These are phyloP conservation scores for Amauroascus verrucosus DNA, from an alignment of 2,329 filamentous ascomycete genomes.

Conservation along the genomic window DNA sequence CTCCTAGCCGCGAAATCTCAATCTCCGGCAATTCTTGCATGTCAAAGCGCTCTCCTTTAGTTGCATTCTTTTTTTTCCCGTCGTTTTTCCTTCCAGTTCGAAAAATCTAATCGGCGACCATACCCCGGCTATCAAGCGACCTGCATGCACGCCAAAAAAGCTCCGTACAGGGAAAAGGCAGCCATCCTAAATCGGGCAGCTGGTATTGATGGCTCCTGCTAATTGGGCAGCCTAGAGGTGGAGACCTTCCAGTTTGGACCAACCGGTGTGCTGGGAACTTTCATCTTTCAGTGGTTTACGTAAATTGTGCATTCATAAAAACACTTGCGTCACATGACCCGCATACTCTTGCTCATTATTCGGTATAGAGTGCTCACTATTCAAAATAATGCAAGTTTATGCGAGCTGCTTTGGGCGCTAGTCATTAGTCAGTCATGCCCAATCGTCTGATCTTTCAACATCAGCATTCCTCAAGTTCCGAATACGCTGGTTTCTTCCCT, in stretches of 20 bases:
- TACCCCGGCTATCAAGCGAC: neutral
- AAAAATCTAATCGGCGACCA: too few relatives aligned
- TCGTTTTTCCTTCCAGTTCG: too few relatives aligned
- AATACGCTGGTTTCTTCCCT: neutral
- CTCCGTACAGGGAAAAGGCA: neutral
- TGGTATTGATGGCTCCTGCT: neutral
- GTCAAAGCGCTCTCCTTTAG: neutral
- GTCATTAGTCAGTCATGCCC: neutral
- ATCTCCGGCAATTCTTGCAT: constrained; percentile 1
- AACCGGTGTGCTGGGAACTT: neutral
- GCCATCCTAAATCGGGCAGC: neutral
- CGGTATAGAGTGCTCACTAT: neutral
- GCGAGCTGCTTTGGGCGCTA: neutral
- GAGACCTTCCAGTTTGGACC: neutral
- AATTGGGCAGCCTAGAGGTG: neutral
- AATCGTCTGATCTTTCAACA: neutral
- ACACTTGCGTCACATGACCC: neutral
- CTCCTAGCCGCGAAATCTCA: neutral
- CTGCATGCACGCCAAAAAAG: neutral
- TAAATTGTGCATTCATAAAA: neutral
- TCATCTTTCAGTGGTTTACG: neutral
- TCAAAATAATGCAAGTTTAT: neutral
- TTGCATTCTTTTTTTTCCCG: too few relatives aligned
- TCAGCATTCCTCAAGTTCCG: neutral
- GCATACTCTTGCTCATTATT: neutral